A percentile compares a stretch with the other conserved stretches of the same genome.
These are phyloP conservation scores for Drechslerella stenobrocha DNA, from an alignment of 2,329 filamentous ascomycete species.

Conservation along the genomic window DNA sequence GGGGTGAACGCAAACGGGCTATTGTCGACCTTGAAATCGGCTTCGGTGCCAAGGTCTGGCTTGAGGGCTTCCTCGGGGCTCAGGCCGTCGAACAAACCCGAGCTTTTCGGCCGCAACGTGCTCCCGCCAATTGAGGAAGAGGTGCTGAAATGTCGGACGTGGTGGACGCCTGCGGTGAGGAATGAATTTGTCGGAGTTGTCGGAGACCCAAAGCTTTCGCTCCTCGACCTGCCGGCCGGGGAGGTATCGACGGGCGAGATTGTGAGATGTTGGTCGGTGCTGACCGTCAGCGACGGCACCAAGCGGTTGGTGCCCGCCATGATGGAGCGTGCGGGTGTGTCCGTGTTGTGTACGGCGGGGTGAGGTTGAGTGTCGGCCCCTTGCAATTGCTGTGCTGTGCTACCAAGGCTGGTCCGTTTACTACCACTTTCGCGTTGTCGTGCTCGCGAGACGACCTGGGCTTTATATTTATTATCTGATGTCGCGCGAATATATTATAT, in stretches of 20 bases:
- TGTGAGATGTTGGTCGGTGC: slow-evolving; percentile 45
- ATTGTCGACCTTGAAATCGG: slow-evolving; percentile 59
- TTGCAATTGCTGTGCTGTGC: slow-evolving; percentile 13
- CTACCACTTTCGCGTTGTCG: too few relatives aligned
- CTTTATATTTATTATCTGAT: too few relatives aligned
- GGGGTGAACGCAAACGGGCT: slow-evolving; percentile 63
- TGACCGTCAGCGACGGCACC: slow-evolving; percentile 45
- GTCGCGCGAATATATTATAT: background rate
- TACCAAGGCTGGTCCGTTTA: background rate
- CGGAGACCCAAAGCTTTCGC: slow-evolving; percentile 44
- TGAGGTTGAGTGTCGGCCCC: slow-evolving; percentile 16
- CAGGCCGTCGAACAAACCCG: slow-evolving; percentile 33
- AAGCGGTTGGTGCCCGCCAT: slow-evolving; percentile 29
- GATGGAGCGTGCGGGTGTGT: background rate
- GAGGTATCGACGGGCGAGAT: slow-evolving; percentile 22
- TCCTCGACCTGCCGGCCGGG: slow-evolving; percentile 32
- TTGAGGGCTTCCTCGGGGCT: slow-evolving; percentile 58
- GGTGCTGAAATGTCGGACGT: slow-evolving; percentile 42
- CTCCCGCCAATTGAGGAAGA: slow-evolving; percentile 41
- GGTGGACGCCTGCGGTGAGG: slow-evolving; percentile 34
- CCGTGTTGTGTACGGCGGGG: slow-evolving; percentile 21
- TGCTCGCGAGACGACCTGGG: too few relatives aligned
- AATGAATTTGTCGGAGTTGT: slow-evolving; percentile 45
- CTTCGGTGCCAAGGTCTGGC: slow-evolving; percentile 61
- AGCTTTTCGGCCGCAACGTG: slow-evolving; percentile 45